Conservation (phyloP, 2,329 filamentous ascomycete species). For the Leptoxyphium fumago region DNA sequence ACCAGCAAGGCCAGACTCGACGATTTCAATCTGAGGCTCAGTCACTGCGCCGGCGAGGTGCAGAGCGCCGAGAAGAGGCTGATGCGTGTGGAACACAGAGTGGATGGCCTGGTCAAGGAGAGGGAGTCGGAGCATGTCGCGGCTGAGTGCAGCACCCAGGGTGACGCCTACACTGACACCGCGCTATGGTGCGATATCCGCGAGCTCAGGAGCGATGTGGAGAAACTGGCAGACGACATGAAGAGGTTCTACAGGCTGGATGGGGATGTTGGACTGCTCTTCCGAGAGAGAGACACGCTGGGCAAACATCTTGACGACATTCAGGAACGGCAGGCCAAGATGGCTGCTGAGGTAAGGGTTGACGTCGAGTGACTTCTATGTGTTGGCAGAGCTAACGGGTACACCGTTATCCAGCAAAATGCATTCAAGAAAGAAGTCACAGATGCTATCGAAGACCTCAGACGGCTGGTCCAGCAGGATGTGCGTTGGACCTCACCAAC, state of each 20-base stretch:
- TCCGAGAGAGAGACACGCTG: slow-evolving; percentile 11
- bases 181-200: neutral
- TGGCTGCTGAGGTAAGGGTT: neutral
- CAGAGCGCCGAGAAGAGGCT: neutral
- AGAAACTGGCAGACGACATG: neutral
- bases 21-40: neutral
- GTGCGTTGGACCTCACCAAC: neutral
- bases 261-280: slow-evolving; percentile 8
- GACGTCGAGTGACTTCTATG: neutral
- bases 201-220: neutral
- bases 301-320: slow-evolving; percentile 5
- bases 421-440: neutral
- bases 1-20: neutral
- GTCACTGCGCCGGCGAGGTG: neutral
- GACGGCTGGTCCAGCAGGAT: neutral
- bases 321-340: neutral
- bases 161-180: neutral
- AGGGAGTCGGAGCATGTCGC: neutral
- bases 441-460: neutral
- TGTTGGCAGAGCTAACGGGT: neutral
- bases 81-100: neutral
- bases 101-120: neutral
- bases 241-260: too few species aligned
- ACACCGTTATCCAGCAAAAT: neutral
- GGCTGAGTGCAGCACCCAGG: neutral